phyloP scores from a whole-genome alignment of 1,284 basidiomycete genomes.

The Ceratobasidium sp. region DNA sequence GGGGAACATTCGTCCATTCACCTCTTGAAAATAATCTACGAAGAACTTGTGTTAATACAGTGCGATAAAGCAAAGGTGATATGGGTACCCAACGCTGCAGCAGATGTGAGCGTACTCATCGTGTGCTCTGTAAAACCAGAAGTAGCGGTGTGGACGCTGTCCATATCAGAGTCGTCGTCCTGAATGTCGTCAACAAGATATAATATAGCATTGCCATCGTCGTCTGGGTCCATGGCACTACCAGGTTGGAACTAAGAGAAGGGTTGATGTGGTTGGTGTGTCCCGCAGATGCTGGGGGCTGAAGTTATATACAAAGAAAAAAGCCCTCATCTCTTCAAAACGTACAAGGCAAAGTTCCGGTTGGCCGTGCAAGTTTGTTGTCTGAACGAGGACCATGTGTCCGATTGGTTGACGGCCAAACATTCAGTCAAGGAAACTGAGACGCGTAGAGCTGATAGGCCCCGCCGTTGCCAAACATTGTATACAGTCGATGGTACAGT shows the following conservation, averaged over 20 bases:
- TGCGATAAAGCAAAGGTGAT: background rate
- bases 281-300: background rate
- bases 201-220: background rate
- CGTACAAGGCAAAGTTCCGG: background rate
- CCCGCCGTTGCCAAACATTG: background rate
- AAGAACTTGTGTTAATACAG: background rate
- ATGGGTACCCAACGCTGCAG: background rate
- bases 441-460: background rate
- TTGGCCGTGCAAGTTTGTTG: background rate
- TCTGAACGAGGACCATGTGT: conserved; percentile 2
- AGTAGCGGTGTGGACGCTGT: conserved; percentile 17
- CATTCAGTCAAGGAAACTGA: background rate
- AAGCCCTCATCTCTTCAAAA: background rate
- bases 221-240: conserved; percentile 6
- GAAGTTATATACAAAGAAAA: background rate
- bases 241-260: background rate
- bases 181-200: conserved; percentile 28
- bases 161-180: conserved; percentile 27
- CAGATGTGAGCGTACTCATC: conserved; percentile 27
- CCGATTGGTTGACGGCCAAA: conserved; percentile 1
- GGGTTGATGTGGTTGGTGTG: background rate
- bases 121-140: conserved; percentile 31
- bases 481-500: background rate
- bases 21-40: conserved; percentile 32
- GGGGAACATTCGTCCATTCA: conserved; percentile 38